Evolutionary conservation across 495 filamentous ascomycete species (phyloP), one percentile per base, ranked within the genome.

Genomic region (Aspergillus homomorphus): DNA sequence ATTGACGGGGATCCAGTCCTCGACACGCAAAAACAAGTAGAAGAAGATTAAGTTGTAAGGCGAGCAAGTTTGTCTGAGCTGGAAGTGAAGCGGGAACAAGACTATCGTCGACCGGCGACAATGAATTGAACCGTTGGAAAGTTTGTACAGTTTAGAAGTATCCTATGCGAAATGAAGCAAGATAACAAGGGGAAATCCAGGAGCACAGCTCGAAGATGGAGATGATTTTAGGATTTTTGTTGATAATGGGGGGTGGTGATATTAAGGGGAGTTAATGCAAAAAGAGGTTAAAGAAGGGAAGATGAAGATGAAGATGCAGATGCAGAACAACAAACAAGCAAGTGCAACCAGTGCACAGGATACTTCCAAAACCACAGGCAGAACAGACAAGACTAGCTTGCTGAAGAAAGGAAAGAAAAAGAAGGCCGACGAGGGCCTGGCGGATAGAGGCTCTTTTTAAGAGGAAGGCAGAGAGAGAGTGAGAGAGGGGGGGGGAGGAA

Each of bases 381-480:
- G 81, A 80, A 87, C 81, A 75, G 73, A 82, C 84, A 85, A 84
- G 84, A 76, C 80, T 51, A 53, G 51, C 87, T 89, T 89, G 88
- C 87, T 86, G 83, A 79, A 82, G 86, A 87, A 77, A 64, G 69
- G 82, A 86, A 69, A 75, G 69, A 73, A 68, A 72, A 66, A 70
- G 64, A 62, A 62, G 63, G 64, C 52, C 69, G 61, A 63, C 64
- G 70, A 62, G 58, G 68, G 63, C 68, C 77, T 64, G 69, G 71
- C 70, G 66, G 70, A 70, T 81, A 64, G 65, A 54, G 60, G 54
- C 62, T 66, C 53, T 72, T 74, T 76, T 51, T 18, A 61, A 59
- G 51, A 64, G 48, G 53, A 41, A 57, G 64, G 66, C n/a, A n/a
- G n/a, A n/a, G n/a, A n/a, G n/a, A n/a, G n/a, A n/a, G 61, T 33